Percentiles rank a stretch among this genome's conserved stretches.
Evolutionary conservation across 768 basidiomycete species (phyloP).

Genomic region (Lentinula aciculospora): DNA sequence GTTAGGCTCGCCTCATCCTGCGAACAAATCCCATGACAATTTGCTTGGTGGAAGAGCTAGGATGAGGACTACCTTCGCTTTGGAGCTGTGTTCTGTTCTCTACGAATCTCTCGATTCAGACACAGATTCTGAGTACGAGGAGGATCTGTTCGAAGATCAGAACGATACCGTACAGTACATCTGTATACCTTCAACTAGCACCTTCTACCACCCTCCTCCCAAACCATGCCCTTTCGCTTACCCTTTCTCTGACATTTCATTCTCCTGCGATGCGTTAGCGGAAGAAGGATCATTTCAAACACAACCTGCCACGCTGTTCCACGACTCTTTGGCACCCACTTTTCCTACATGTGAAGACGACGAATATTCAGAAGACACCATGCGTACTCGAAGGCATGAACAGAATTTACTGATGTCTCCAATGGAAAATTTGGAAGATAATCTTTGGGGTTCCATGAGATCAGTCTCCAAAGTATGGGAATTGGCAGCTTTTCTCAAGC

Average conservation of each 20-base stretch:
- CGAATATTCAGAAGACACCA: neutral
- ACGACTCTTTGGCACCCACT: neutral
- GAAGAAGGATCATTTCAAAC: neutral
- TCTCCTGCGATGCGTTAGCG: conserved; percentile 2
- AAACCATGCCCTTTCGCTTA: conserved; percentile 21
- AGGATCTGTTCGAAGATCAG: conserved; percentile 1
- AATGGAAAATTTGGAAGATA: neutral
- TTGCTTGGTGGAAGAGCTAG: too few relatives aligned
- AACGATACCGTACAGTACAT: conserved; percentile 30
- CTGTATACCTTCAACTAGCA: conserved; percentile 30
- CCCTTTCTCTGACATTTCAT: conserved; percentile 17
- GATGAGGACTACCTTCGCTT: neutral
- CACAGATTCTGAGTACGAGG: neutral
- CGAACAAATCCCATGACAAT: neutral
- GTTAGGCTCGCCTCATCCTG: neutral
- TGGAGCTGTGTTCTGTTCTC: neutral
- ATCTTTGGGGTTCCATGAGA: neutral
- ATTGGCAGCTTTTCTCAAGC: neutral
- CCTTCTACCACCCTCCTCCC: conserved; percentile 27
- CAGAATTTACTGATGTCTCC: neutral
- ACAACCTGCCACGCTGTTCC: neutral
- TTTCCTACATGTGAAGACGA: neutral
- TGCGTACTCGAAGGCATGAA: neutral
- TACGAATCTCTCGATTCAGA: neutral
- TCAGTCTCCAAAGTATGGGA: neutral